A percentile compares a stretch with the other conserved stretches of the same genome.
phyloP scores from a whole-genome alignment of 2,329 filamentous ascomycete genomes.

The Westerdykella aurantiaca region DNA sequence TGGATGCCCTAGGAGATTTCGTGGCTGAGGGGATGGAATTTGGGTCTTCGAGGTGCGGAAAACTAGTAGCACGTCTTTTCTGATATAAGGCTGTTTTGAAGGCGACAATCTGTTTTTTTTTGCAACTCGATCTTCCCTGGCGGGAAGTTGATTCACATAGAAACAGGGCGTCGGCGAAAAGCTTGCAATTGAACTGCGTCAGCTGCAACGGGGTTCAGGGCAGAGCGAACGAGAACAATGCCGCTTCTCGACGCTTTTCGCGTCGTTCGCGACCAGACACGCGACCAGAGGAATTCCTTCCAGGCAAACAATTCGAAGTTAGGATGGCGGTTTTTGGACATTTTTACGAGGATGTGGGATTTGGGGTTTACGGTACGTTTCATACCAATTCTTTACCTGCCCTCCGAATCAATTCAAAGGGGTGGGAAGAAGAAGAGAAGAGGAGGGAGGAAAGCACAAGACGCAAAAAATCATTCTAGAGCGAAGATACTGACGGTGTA shows the following conservation, averaged over 20 bases:
- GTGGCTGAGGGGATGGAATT: not conserved
- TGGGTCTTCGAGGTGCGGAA: not conserved
- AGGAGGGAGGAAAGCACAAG: too few relatives aligned
- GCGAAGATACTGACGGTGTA: not conserved
- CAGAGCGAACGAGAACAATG: not conserved
- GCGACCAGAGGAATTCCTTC: conserved; percentile 6
- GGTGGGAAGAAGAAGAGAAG: too few relatives aligned
- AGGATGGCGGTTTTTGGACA: conserved; percentile 3
- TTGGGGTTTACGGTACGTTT: conserved; percentile 48
- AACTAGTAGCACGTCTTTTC: too few relatives aligned
- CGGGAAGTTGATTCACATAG: too few relatives aligned
- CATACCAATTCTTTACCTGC: not conserved
- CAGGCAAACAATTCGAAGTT: conserved; percentile 5
- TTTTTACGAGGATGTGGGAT: conserved; percentile 41
- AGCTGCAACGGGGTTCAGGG: too few relatives aligned
- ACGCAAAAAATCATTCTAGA: too few relatives aligned
- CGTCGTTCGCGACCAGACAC: conserved; percentile 4
- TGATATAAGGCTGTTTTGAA: too few relatives aligned
- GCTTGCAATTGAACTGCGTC: too few relatives aligned
- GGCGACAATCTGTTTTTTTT: not conserved
- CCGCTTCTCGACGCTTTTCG: conserved; percentile 5
- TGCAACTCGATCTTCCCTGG: too few relatives aligned
- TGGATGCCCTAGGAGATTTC: not conserved
- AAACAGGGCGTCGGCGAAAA: too few relatives aligned
- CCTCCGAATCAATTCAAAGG: too few relatives aligned